Evolutionary conservation across 2,329 filamentous ascomycete species (phyloP).

Genomic region (Venturia effusa): DNA sequence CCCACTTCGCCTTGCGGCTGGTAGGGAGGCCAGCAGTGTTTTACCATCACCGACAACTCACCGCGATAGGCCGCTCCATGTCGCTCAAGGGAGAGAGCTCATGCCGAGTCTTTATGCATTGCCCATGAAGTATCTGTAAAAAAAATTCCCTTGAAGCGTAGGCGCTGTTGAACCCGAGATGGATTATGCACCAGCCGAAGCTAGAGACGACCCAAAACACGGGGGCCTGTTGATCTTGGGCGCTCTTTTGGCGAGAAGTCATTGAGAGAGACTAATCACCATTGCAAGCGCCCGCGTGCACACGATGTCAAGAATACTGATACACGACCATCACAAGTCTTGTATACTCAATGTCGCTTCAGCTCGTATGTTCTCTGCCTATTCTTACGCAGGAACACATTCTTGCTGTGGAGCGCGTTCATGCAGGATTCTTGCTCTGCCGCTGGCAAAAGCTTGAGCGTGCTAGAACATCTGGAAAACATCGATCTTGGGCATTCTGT

Average conservation of each 20-base stretch:
- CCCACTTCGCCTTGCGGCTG: not conserved
- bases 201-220: not conserved
- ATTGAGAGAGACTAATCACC: not conserved
- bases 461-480: too few species aligned
- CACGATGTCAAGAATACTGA: not conserved
- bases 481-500: too few species aligned
- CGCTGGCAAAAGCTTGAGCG: too few species aligned
- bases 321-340: not conserved
- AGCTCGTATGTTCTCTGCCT: not conserved
- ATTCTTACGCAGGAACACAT: too few species aligned
- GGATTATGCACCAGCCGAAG: not conserved
- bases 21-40: not conserved
- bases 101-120: not conserved
- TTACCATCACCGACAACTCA: not conserved
- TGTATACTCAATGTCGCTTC: not conserved
- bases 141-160: not conserved
- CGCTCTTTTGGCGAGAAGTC: not conserved
- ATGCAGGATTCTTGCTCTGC: too few species aligned
- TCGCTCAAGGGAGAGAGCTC: not conserved
- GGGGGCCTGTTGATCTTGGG: not conserved
- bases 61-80: conserved; percentile 1
- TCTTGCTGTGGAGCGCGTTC: too few species aligned
- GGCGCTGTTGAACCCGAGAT: not conserved
- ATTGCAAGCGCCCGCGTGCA: not conserved
- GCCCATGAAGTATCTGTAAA: not conserved